Percentiles rank a stretch among this genome's conserved stretches.
Evolutionary conservation across 768 basidiomycete species (phyloP).

Genomic region (Tephrocybe sp.): DNA sequence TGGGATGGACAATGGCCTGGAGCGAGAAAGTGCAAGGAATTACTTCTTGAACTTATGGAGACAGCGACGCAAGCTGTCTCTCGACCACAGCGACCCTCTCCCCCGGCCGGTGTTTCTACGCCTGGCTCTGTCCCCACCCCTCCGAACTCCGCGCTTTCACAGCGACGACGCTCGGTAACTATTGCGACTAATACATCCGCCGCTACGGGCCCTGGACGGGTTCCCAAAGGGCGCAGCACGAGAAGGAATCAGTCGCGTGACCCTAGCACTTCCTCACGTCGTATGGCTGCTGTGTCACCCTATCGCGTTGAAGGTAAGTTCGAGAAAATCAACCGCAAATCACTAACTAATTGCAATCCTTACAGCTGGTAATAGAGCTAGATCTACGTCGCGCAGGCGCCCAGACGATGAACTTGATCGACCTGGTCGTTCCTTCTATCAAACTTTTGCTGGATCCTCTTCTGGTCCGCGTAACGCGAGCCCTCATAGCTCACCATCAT

Average conservation of each 20-base stretch:
- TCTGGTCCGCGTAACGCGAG: slow-evolving; percentile 44
- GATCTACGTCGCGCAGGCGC: slow-evolving; percentile 74
- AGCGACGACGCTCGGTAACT: slow-evolving; percentile 57
- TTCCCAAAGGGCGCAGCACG: slow-evolving; percentile 48
- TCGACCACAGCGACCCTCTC: slow-evolving; percentile 25
- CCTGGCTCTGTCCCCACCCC: slow-evolving; percentile 17
- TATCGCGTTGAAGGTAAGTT: slow-evolving; percentile 65
- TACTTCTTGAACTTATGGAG: slow-evolving; percentile 65
- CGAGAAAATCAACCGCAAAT: not conserved
- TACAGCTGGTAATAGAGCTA: slow-evolving; percentile 59
- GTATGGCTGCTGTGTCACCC: slow-evolving; percentile 57
- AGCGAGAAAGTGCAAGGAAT: slow-evolving; percentile 81
- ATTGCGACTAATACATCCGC: slow-evolving; percentile 41
- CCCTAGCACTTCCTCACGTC: slow-evolving; percentile 45
- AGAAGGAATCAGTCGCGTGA: slow-evolving; percentile 61
- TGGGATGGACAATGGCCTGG: slow-evolving; percentile 91
- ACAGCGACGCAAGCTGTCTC: slow-evolving; percentile 69
- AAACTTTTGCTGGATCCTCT: slow-evolving; percentile 55
- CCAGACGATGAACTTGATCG: slow-evolving; percentile 61
- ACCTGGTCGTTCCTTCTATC: slow-evolving; percentile 41
- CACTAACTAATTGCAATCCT: slow-evolving; percentile 13
- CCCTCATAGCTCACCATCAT: slow-evolving; percentile 74
- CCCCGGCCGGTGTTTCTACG: slow-evolving; percentile 5
- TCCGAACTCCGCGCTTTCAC: slow-evolving; percentile 29
- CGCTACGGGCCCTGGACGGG: slow-evolving; percentile 35